Evolutionary conservation across 345 rosid species (phyloP).

Genomic region (Acer yangbiense): DNA sequence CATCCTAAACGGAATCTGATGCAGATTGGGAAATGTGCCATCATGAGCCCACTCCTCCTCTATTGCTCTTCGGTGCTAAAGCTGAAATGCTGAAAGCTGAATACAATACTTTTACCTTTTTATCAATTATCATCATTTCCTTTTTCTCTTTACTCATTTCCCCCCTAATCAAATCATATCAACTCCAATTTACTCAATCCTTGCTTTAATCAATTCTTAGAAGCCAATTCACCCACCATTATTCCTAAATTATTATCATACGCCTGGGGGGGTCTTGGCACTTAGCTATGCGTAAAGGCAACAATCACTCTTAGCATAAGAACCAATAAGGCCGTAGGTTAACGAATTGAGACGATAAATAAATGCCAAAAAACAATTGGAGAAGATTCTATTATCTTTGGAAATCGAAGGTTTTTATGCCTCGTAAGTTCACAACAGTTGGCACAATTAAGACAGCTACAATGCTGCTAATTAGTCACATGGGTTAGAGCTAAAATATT

Average conservation of each 20-base stretch:
- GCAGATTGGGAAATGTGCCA: not conserved
- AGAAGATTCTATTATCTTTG: no score
- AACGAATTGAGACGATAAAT: no score
- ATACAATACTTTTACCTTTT: not conserved
- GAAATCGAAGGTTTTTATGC: no score
- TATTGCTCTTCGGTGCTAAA: not conserved
- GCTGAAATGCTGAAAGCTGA: not conserved
- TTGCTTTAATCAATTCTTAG: slow-evolving; percentile 12
- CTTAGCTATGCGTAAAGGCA: no score
- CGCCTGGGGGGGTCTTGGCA: no score
- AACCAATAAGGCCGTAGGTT: no score
- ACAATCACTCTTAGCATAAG: no score
- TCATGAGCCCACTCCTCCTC: not conserved
- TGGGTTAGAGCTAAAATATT: not conserved
- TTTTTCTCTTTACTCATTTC: not conserved
- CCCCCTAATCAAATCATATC: not conserved
- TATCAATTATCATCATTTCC: not conserved
- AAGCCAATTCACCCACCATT: slow-evolving; percentile 13
- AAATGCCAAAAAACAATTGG: no score
- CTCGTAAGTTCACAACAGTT: no score
- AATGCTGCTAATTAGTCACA: not conserved
- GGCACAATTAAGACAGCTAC: no score
- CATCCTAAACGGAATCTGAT: not conserved
- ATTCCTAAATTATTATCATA: slow-evolving; percentile 14
- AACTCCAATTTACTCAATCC: not conserved